phyloP scores from a whole-genome alignment of 306 rosid genomes.

The Citrullus mucosospermus region DNA sequence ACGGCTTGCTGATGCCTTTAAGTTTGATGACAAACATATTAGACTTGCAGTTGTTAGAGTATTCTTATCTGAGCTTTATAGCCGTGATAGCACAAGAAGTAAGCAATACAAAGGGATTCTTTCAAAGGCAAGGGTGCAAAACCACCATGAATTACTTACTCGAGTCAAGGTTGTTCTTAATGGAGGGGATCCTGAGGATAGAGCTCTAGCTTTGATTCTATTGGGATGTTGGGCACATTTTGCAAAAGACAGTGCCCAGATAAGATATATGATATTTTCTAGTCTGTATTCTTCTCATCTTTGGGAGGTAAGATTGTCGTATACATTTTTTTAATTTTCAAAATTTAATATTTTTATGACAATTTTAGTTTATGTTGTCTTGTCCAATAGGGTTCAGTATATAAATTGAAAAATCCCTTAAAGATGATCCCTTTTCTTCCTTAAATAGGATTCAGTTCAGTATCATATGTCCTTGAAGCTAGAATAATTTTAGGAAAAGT shows the following conservation, averaged over 20 bases:
- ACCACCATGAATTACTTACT: slow-evolving; percentile 41
- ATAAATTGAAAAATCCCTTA: neutral
- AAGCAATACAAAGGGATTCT: slow-evolving; percentile 36
- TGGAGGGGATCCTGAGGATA: slow-evolving; percentile 39
- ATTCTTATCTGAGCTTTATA: slow-evolving; percentile 38
- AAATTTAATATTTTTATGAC: neutral
- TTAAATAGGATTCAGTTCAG: neutral
- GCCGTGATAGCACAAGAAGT: slow-evolving; percentile 22
- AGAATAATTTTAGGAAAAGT: neutral
- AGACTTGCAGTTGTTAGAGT: slow-evolving; percentile 41
- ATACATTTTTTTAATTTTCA: neutral
- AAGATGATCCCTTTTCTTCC: neutral
- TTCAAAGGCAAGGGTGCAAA: slow-evolving; percentile 39
- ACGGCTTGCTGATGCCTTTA: slow-evolving; percentile 72
- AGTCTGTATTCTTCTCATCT: slow-evolving; percentile 54
- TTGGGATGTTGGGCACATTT: slow-evolving; percentile 91
- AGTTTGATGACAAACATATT: slow-evolving; percentile 31
- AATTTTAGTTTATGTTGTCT: neutral
- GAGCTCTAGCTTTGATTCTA: slow-evolving; percentile 50
- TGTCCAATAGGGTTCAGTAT: neutral
- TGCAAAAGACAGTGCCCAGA: slow-evolving; percentile 50
- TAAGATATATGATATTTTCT: slow-evolving; percentile 63
- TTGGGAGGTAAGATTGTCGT: slow-evolving; percentile 34
- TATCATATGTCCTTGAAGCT: neutral
- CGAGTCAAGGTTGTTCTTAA: slow-evolving; percentile 55